Evolutionary conservation across 108 stramenopile genomes (phyloP).

Genomic region (Cylindrotheca closterium): DNA sequence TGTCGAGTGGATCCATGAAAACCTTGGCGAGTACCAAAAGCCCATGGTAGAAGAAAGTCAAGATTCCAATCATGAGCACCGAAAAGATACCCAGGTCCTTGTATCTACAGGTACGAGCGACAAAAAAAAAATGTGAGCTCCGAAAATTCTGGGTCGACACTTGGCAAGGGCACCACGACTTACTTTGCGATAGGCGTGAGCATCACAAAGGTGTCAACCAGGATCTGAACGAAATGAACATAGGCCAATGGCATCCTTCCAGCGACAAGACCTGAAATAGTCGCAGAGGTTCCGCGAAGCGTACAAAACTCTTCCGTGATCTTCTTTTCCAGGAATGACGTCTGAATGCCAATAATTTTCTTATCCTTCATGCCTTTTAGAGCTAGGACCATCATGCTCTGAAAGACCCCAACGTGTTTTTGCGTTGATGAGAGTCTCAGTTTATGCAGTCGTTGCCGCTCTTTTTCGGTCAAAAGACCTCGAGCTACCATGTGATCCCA

Average conservation of each 20-base stretch:
- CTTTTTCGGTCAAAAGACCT: neutral
- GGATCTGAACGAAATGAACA: slow-evolving; percentile 56
- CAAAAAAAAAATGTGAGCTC: neutral
- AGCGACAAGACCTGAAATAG: slow-evolving; percentile 28
- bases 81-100: slow-evolving; percentile 21
- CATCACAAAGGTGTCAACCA: slow-evolving; percentile 41
- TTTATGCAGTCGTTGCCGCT: neutral
- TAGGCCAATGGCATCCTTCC: slow-evolving; percentile 51
- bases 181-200: slow-evolving; percentile 34
- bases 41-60: slow-evolving; percentile 50
- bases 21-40: slow-evolving; percentile 48
- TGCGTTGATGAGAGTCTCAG: slow-evolving; percentile 2
- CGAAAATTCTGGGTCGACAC: neutral
- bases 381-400: slow-evolving; percentile 26
- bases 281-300: slow-evolving; percentile 30
- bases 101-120: slow-evolving; percentile 7
- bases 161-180: neutral
- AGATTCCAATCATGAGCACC: slow-evolving; percentile 13
- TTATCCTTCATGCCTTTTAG: slow-evolving; percentile 23
- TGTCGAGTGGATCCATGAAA: slow-evolving; percentile 58
- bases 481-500: slow-evolving; percentile 27
- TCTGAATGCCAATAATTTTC: neutral
- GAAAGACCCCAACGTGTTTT: slow-evolving; percentile 25
- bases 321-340: slow-evolving; percentile 2
- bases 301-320: slow-evolving; percentile 33